Evolutionary conservation across 2,329 filamentous ascomycete genomes (phyloP).

Genomic region (Aspergillus versicolor): DNA sequence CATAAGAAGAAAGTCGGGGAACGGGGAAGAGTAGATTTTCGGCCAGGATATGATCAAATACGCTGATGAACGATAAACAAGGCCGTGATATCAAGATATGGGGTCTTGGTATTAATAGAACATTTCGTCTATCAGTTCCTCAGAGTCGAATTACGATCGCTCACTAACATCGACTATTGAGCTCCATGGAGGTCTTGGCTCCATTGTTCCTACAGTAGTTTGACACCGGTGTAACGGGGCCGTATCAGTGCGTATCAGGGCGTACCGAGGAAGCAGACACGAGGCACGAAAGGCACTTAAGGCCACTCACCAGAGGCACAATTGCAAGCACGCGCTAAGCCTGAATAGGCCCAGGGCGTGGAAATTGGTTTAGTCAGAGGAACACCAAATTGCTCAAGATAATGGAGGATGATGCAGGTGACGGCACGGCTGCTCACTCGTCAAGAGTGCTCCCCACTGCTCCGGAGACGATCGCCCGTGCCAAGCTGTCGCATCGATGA

Average conservation of each 20-base stretch:
- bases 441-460: slow-evolving; percentile 21
- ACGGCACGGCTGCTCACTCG: not conserved
- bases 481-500: slow-evolving; percentile 30
- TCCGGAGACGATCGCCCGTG: slow-evolving; percentile 35
- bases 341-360: not conserved
- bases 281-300: not conserved
- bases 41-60: slow-evolving; percentile 1
- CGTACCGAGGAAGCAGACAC: not conserved
- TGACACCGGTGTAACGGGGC: slow-evolving; percentile 4
- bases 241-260: not conserved
- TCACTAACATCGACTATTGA: slow-evolving; percentile 10
- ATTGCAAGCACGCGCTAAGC: slow-evolving; percentile 2
- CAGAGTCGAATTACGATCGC: slow-evolving; percentile 3
- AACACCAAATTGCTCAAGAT: slow-evolving; percentile 1
- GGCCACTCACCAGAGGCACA: slow-evolving; percentile 1
- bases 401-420: not conserved
- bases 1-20: not conserved
- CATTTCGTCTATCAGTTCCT: not conserved
- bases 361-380: not conserved
- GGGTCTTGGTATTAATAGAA: slow-evolving; percentile 11
- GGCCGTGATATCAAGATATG: slow-evolving; percentile 2
- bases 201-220: slow-evolving; percentile 37
- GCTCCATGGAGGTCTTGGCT: slow-evolving; percentile 15
- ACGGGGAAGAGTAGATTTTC: slow-evolving; percentile 3
- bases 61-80: not conserved